phyloP scores from a whole-genome alignment of 192 early-diverging fungal genomes.

The Umbelopsis vinacea region DNA sequence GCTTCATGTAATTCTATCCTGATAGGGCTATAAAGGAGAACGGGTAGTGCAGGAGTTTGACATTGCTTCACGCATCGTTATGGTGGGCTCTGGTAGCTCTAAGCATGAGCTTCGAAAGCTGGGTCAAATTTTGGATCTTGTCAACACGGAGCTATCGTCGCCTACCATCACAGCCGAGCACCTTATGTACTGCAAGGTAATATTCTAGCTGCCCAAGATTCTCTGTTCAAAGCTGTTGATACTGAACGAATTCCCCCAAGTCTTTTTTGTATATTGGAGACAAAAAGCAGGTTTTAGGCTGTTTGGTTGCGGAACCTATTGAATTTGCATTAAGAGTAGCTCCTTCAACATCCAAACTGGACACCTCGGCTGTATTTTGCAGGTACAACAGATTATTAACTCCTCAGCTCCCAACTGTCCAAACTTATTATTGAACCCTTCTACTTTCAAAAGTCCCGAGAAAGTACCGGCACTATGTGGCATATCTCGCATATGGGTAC shows the following conservation, averaged over 20 bases:
- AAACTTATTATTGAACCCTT: background rate
- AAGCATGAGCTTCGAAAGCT: background rate
- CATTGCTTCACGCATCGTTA: background rate
- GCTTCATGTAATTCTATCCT: background rate
- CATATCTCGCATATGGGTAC: conserved; percentile 5
- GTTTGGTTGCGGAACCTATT: background rate
- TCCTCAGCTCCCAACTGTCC: too few relatives aligned
- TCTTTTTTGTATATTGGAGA: conserved; percentile 10
- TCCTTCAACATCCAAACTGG: background rate
- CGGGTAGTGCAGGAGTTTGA: background rate
- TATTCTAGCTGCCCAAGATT: too few relatives aligned
- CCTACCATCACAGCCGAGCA: background rate
- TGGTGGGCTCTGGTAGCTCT: conserved; percentile 13
- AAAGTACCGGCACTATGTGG: background rate
- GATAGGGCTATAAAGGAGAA: background rate
- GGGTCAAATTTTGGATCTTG: background rate
- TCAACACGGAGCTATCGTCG: background rate
- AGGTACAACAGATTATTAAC: background rate
- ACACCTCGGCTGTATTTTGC: background rate
- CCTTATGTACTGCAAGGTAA: conserved; percentile 5
- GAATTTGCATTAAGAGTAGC: background rate
- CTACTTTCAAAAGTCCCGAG: background rate
- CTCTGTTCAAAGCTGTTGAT: background rate
- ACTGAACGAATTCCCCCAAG: background rate
- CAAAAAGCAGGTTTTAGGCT: background rate